phyloP scores from a whole-genome alignment of 208 protist genomes.

The Crithidia fasciculata region DNA sequence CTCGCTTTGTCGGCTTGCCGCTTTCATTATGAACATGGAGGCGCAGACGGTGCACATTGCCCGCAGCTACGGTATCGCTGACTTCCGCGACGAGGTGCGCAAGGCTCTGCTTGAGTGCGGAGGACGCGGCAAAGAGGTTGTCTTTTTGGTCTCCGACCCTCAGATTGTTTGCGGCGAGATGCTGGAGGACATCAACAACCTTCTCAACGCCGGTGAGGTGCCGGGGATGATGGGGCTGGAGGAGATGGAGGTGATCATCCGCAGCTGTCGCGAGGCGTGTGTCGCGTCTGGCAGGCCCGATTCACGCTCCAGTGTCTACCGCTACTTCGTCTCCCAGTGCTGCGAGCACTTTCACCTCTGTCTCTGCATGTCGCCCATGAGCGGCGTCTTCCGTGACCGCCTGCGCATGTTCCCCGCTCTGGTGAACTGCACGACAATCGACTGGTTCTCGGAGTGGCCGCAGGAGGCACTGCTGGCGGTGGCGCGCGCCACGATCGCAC shows the following conservation, averaged over 20 bases:
- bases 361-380: constrained; percentile 95
- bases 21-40: constrained; percentile 92
- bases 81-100: constrained; percentile 96
- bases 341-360: constrained; percentile 95
- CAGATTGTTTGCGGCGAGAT: constrained; percentile 94
- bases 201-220: constrained; percentile 97
- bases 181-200: constrained; percentile 98
- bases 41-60: constrained; percentile 90
- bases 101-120: constrained; percentile 85
- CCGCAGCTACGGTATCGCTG: constrained; percentile 89
- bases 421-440: constrained; percentile 97
- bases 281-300: constrained; percentile 85
- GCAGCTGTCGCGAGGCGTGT: constrained; percentile 68
- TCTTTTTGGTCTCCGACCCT: constrained; percentile 95
- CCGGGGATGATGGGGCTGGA: constrained; percentile 95
- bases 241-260: constrained; percentile 94
- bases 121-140: constrained; percentile 79
- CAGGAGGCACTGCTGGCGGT: constrained; percentile 92
- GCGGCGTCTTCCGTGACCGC: constrained; percentile 92
- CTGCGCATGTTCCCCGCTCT: constrained; percentile 97
- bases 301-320: constrained; percentile 89
- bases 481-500: constrained; percentile 39
- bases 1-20: constrained; percentile 94
- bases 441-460: constrained; percentile 98
- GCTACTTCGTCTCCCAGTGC: constrained; percentile 92